Percentiles rank a stretch among this genome's conserved stretches.
Conservation (phyloP, 768 basidiomycete species). For the Dentipellis sp. region DNA sequence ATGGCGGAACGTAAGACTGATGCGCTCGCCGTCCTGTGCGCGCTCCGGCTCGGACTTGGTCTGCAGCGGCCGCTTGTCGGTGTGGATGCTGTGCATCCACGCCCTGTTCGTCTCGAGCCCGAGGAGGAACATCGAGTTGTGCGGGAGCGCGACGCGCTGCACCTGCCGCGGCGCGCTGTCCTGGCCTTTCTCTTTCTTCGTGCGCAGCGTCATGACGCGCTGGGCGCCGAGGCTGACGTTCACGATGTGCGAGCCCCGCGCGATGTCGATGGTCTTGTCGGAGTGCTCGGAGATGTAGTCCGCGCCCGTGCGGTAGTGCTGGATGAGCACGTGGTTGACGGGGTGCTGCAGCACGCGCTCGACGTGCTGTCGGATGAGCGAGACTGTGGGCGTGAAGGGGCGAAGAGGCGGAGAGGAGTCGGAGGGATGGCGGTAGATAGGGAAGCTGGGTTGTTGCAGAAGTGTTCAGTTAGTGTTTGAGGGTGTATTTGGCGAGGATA, state of each 20-base stretch:
- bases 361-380: conserved; percentile 52
- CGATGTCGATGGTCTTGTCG: conserved; percentile 80
- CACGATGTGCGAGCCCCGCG: conserved; percentile 63
- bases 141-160: conserved; percentile 65
- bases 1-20: conserved; percentile 71
- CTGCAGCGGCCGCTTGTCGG: conserved; percentile 55
- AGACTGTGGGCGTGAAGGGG: conserved; percentile 62
- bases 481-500: conserved; percentile 21
- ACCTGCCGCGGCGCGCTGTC: conserved; percentile 7
- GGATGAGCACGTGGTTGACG: conserved; percentile 79
- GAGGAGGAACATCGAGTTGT: conserved; percentile 79
- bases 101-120: conserved; percentile 62
- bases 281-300: conserved; percentile 85
- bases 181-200: conserved; percentile 40
- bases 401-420: conserved; percentile 65
- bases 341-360: conserved; percentile 51
- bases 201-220: conserved; percentile 64
- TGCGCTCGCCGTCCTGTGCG: conserved; percentile 49
- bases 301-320: conserved; percentile 67
- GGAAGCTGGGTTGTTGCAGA: conserved; percentile 36
- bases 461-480: conserved; percentile 15
- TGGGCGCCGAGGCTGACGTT: conserved; percentile 78
- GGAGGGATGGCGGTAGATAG: conserved; percentile 76
- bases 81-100: conserved; percentile 72
- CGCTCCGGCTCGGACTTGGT: conserved; percentile 49